phyloP scores from a whole-genome alignment of 768 basidiomycete species.

The Mrakia gelida region DNA sequence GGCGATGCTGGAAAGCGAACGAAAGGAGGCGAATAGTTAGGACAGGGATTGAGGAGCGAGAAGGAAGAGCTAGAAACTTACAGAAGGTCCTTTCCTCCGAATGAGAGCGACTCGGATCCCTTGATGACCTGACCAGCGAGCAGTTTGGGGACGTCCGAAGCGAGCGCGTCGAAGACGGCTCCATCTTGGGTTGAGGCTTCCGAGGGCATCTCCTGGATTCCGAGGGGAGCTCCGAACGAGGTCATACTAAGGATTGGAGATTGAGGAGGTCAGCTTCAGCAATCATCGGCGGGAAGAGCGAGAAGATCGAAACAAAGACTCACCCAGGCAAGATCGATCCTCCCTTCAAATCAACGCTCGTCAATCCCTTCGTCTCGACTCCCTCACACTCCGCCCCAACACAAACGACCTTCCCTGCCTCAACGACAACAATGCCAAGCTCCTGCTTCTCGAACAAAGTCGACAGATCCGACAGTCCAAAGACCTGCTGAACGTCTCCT shows the following conservation, averaged over 20 bases:
- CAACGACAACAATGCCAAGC: constrained; percentile 49
- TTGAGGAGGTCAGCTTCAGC: constrained; percentile 37
- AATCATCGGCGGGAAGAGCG: not conserved
- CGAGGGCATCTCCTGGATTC: constrained; percentile 61
- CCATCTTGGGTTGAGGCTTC: constrained; percentile 70
- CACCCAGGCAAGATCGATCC: constrained; percentile 54
- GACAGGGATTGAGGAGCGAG: not conserved
- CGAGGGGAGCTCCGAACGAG: constrained; percentile 62
- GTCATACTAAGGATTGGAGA: constrained; percentile 46
- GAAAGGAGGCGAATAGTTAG: not conserved
- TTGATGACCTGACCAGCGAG: constrained; percentile 46
- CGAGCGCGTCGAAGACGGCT: constrained; percentile 12
- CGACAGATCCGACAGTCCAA: constrained; percentile 39
- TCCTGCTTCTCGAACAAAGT: constrained; percentile 12
- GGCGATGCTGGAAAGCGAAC: constrained; percentile 54
- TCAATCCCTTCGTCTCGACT: constrained; percentile 35
- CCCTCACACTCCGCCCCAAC: constrained; percentile 36
- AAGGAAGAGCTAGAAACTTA: constrained; percentile 40
- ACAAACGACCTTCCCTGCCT: constrained; percentile 58
- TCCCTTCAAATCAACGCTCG: constrained; percentile 59
- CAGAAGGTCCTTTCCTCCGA: constrained; percentile 65
- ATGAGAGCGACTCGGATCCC: constrained; percentile 70
- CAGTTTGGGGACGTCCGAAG: not conserved
- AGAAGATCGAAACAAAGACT: not conserved
- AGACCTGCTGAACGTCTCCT: constrained; percentile 47